Conservation (phyloP, 176 grass and related monocot genomes). For the Oryza nivara region DNA sequence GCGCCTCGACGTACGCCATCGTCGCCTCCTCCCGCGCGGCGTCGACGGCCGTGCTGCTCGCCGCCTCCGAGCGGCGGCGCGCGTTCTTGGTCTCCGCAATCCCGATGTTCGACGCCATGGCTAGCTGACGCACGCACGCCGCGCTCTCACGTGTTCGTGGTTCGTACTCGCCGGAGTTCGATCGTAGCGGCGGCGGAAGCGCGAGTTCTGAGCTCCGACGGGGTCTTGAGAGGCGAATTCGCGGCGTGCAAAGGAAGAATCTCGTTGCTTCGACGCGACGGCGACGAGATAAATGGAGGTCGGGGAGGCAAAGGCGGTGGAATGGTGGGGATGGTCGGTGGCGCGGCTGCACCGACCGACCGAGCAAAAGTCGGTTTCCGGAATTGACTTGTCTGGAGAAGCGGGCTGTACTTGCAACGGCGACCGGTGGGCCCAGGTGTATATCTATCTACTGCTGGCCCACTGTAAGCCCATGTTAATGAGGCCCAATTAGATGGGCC, state of each 20-base stretch:
- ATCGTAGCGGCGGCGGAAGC: too few species aligned
- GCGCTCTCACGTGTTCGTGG: too few species aligned
- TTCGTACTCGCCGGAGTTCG: too few species aligned
- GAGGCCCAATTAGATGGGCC: too few species aligned
- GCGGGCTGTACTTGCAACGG: background rate
- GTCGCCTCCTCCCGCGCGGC: background rate
- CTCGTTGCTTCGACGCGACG: too few species aligned
- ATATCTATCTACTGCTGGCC: too few species aligned
- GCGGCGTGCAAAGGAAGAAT: too few species aligned
- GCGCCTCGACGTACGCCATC: conserved; percentile 9
- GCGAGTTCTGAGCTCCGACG: too few species aligned
- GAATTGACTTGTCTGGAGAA: too few species aligned
- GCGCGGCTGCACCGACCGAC: background rate
- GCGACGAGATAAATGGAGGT: background rate
- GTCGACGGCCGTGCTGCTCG: background rate
- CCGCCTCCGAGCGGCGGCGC: background rate
- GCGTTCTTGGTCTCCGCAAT: conserved; percentile 14
- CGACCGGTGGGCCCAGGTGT: too few species aligned
- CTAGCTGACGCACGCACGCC: background rate
- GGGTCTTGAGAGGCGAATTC: too few species aligned
- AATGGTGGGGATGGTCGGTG: background rate
- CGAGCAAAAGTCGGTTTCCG: background rate
- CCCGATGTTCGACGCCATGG: conserved; percentile 1
- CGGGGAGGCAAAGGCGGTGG: background rate
- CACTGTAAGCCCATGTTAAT: too few species aligned